Evolutionary conservation across 805 yeast species (phyloP).

Genomic region (Lipomyces spencermartinsiae): DNA sequence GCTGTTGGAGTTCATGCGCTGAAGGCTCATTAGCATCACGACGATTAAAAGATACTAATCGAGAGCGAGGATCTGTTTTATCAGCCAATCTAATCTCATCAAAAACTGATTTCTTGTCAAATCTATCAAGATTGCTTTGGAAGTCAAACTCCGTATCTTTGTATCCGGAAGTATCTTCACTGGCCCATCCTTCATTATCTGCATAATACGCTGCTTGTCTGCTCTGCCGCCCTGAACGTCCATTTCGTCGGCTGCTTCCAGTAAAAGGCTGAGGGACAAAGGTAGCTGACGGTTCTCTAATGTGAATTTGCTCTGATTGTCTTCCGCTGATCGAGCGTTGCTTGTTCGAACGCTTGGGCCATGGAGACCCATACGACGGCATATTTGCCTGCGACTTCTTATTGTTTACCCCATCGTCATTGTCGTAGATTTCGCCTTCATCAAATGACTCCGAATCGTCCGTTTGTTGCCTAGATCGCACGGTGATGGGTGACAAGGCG

Average conservation of each 20-base stretch:
- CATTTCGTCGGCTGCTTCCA: constrained; percentile 5
- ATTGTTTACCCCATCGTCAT: constrained; percentile 7
- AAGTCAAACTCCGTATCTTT: constrained; percentile 80
- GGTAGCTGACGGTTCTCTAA: constrained; percentile 31
- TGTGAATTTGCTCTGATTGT: neutral
- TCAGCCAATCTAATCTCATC: constrained; percentile 69
- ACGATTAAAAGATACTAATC: constrained; percentile 77
- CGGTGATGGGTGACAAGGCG: constrained; percentile 12
- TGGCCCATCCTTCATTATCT: constrained; percentile 40
- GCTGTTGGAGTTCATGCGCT: constrained; percentile 35
- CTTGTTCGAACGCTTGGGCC: constrained; percentile 4
- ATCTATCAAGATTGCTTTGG: constrained; percentile 76
- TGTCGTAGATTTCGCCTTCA: neutral
- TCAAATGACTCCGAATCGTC: constrained; percentile 13
- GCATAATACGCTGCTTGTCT: constrained; percentile 27
- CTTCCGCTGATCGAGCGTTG: neutral
- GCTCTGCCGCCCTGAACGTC: constrained; percentile 34
- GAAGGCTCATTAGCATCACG: constrained; percentile 39
- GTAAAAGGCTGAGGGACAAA: constrained; percentile 28
- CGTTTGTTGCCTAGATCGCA: constrained; percentile 4
- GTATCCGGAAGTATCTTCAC: constrained; percentile 50
- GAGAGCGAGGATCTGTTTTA: constrained; percentile 59
- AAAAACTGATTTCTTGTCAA: constrained; percentile 80
- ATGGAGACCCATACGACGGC: neutral
- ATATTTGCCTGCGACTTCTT: neutral